phyloP scores from a whole-genome alignment of 2,329 filamentous ascomycete genomes.

The Cordyceps pruinosa region DNA sequence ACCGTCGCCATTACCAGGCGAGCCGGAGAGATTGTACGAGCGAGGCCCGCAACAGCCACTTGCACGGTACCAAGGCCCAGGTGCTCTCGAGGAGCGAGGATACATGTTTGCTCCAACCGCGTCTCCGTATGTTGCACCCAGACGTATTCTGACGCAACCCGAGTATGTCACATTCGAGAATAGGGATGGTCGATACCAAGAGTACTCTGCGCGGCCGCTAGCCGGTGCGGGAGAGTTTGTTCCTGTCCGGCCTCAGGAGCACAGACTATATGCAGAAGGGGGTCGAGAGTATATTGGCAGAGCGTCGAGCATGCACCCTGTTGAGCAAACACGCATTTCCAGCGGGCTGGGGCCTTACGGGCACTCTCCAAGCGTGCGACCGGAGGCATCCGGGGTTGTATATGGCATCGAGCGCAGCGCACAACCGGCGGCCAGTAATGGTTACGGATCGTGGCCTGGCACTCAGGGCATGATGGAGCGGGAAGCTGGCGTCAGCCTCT shows the following conservation, averaged over 20 bases:
- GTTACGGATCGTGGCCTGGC: slow-evolving; percentile 1
- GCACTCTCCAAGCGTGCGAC: slow-evolving; percentile 37
- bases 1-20: slow-evolving; percentile 37
- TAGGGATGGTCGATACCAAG: slow-evolving; percentile 49
- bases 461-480: background rate
- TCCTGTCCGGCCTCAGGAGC: slow-evolving; percentile 38
- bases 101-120: slow-evolving; percentile 45
- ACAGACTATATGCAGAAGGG: slow-evolving; percentile 37
- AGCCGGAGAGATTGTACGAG: slow-evolving; percentile 59
- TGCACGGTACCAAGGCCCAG: slow-evolving; percentile 41
- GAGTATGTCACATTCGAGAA: slow-evolving; percentile 48
- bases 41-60: slow-evolving; percentile 46
- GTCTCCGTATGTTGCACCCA: slow-evolving; percentile 41
- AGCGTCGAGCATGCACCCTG: slow-evolving; percentile 52
- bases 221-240: slow-evolving; percentile 39
- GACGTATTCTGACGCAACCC: slow-evolving; percentile 56
- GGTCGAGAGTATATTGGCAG: slow-evolving; percentile 49
- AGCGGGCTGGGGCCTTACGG: slow-evolving; percentile 33
- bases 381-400: slow-evolving; percentile 22
- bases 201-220: slow-evolving; percentile 48
- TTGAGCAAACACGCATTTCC: slow-evolving; percentile 37
- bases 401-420: slow-evolving; percentile 1
- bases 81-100: slow-evolving; percentile 43
- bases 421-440: background rate
- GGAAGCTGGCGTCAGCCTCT: background rate